A percentile compares a stretch with the other conserved stretches of the same genome.
phyloP scores from a whole-genome alignment of 352 stramenopile genomes.

The Thalassiosira livingstoniorum region DNA sequence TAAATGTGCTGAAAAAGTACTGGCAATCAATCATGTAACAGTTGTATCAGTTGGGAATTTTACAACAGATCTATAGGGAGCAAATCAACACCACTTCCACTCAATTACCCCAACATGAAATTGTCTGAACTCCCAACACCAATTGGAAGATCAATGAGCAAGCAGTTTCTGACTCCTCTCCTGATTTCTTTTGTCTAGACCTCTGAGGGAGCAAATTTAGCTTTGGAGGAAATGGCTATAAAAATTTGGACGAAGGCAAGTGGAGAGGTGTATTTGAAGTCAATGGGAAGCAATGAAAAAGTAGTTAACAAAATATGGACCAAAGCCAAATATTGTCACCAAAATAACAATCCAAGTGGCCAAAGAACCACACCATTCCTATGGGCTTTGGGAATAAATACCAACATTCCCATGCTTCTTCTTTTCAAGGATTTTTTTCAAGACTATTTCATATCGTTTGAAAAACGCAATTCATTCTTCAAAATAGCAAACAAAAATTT shows the following conservation, averaged over 20 bases:
- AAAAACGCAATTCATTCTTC: neutral
- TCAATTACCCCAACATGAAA: neutral
- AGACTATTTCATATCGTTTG: neutral
- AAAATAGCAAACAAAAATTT: conserved; percentile 3
- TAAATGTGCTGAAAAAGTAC: neutral
- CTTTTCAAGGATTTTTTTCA: neutral
- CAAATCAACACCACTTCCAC: neutral
- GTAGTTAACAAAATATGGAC: neutral
- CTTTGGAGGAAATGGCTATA: neutral
- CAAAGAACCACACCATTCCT: neutral
- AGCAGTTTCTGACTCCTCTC: neutral
- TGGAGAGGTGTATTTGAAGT: neutral
- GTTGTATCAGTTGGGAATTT: neutral
- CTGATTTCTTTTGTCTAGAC: neutral
- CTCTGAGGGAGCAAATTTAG: neutral
- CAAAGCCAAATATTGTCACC: neutral
- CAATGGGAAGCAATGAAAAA: neutral
- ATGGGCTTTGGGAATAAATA: neutral
- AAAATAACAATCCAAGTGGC: neutral
- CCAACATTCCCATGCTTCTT: neutral
- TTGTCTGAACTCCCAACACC: neutral
- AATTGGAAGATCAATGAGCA: neutral
- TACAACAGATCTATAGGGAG: neutral
- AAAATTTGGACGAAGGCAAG: neutral
- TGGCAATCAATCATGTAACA: neutral